Conservation (phyloP, 1,284 basidiomycete species). For the Ceratobasidium sp. region DNA sequence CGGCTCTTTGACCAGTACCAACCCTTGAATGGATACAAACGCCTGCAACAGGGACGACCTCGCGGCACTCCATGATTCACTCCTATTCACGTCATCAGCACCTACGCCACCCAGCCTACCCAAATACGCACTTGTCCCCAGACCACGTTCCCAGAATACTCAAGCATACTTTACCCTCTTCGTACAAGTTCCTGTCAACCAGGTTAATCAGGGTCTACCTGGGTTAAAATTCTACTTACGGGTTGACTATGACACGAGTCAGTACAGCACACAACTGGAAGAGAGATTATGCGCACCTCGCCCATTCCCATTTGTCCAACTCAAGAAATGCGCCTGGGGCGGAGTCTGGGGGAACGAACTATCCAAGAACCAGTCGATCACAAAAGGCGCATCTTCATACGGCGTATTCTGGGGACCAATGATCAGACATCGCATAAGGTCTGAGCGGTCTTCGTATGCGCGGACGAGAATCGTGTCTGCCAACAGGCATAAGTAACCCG, state of each 20-base stretch:
- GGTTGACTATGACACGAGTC: slow-evolving; percentile 61
- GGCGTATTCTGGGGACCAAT: slow-evolving; percentile 93
- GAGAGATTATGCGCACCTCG: slow-evolving; percentile 62
- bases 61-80: slow-evolving; percentile 81
- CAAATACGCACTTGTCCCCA: slow-evolving; percentile 63
- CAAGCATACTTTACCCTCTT: slow-evolving; percentile 93
- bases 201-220: slow-evolving; percentile 14
- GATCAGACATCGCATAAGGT: slow-evolving; percentile 85
- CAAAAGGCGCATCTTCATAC: slow-evolving; percentile 89
- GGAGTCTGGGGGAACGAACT: slow-evolving; percentile 86
- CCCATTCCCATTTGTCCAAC: slow-evolving; percentile 93
- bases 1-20: slow-evolving; percentile 90
- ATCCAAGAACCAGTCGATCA: slow-evolving; percentile 91
- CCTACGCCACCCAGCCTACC: background rate
- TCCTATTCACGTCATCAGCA: slow-evolving; percentile 47
- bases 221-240: slow-evolving; percentile 58
- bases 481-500: slow-evolving; percentile 26
- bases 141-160: slow-evolving; percentile 92
- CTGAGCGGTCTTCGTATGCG: slow-evolving; percentile 72
- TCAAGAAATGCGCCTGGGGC: slow-evolving; percentile 86
- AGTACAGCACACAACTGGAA: slow-evolving; percentile 1
- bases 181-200: slow-evolving; percentile 78
- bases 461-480: slow-evolving; percentile 58
- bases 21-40: slow-evolving; percentile 89
- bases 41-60: slow-evolving; percentile 87